Percentiles rank a stretch among this genome's conserved stretches.
These are phyloP conservation scores for Neopestalotiopsis sp. DNA, from an alignment of 2,329 filamentous ascomycete species.

Conservation along the genomic window DNA sequence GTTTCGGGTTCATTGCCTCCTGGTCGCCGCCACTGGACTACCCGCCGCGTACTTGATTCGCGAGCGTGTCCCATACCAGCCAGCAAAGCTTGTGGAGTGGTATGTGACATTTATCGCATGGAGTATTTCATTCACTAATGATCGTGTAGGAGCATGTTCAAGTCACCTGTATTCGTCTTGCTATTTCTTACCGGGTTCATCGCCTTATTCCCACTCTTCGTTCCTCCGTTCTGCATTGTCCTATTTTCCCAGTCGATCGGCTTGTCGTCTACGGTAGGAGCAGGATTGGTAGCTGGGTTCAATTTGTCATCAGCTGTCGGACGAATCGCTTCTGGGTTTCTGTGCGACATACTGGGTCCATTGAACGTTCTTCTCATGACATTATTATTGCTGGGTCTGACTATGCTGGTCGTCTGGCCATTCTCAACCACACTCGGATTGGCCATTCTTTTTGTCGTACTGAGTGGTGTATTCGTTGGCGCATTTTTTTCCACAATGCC, in stretches of 20 bases:
- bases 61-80: slow-evolving; percentile 42
- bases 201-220: slow-evolving; percentile 55
- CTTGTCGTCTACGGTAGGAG: slow-evolving; percentile 55
- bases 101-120: slow-evolving; percentile 23
- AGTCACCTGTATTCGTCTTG: slow-evolving; percentile 47
- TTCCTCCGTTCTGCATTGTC: slow-evolving; percentile 58
- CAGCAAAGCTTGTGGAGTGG: slow-evolving; percentile 46
- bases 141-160: slow-evolving; percentile 37
- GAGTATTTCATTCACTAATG: too few species aligned
- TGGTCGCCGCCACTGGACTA: slow-evolving; percentile 49
- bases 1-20: slow-evolving; percentile 47
- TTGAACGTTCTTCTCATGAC: slow-evolving; percentile 36
- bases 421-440: slow-evolving; percentile 33
- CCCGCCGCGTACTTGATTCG: slow-evolving; percentile 51
- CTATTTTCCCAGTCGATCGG: slow-evolving; percentile 44
- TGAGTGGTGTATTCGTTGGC: slow-evolving; percentile 54
- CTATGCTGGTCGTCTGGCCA: background rate
- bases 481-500: slow-evolving; percentile 56
- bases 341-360: slow-evolving; percentile 28
- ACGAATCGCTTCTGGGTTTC: slow-evolving; percentile 56
- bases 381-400: background rate
- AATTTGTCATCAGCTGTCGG: slow-evolving; percentile 65
- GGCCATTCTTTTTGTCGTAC: slow-evolving; percentile 49
- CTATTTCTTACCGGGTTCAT: slow-evolving; percentile 52
- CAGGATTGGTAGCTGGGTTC: slow-evolving; percentile 64